Base-by-base conservation (phyloP, 2,329 filamentous ascomycete species). In the Eurotiales sp. region DNA sequence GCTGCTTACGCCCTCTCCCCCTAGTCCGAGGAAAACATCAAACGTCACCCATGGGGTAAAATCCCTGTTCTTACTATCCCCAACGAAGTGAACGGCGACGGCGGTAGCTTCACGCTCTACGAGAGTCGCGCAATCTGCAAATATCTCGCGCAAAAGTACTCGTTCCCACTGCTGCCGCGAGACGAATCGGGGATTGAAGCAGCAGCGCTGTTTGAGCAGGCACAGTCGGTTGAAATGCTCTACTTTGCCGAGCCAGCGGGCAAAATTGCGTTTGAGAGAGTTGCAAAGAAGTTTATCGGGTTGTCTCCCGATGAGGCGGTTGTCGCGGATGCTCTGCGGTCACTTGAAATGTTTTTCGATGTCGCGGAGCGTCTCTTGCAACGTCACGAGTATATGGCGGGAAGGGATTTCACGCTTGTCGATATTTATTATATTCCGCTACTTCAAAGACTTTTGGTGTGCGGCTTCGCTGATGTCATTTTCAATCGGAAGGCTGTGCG, bases 121-220 rank as follows among this genome's bases (percentile, higher is more conserved):
- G 50, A 52, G 37, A 52, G 50, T 42, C 50, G 50, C 15, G 50
- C 43, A 41, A 43, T 52, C 50, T 52, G 42, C 50, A 43, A 52
- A 37, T 47, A 52, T 17, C 43, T 52, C 43, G 50, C 50, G 17
- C 46, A 4, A 14, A 47, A 42, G 37, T 52, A 52, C 37, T 29
- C 27, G 2, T 47, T 52, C 19, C 43, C 25, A 5, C 29, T 43
- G 32, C 22, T 47, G n/a, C 36, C 1, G 25, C 25, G 25, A n/a
- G 25, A 27, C 25, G 43, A 47, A 29, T 43, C 43, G 7, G 50
- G 45, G 21, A 7, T 27, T 44, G 29, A 52, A 47, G 43, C 50
- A 27, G n/a, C 21, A 15, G 50, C 50, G 11, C 37, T 52, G 19
- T 52, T 52, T 17, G 50, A 52, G 21, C 43, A 52, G 43, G 50